phyloP scores from a whole-genome alignment of 441 rosid genomes.

The Adansonia grandidieri region DNA sequence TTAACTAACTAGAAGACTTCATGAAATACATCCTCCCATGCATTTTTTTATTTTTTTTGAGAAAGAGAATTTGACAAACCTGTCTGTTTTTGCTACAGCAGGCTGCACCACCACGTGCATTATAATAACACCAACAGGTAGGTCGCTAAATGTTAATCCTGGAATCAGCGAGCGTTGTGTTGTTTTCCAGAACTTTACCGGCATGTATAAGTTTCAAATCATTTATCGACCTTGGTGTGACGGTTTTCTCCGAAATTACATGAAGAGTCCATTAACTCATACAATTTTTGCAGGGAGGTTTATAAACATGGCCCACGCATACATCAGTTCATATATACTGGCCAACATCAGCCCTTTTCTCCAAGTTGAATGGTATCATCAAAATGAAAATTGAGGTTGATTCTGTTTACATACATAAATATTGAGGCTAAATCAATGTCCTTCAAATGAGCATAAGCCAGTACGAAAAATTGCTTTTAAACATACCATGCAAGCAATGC shows the following conservation, averaged over 20 bases:
- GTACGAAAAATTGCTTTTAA: neutral
- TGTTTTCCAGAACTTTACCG: constrained; percentile 53
- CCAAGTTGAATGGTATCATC: constrained; percentile 6
- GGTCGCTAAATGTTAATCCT: constrained; percentile 36
- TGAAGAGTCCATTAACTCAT: constrained; percentile 17
- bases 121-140: constrained; percentile 42
- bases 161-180: constrained; percentile 50
- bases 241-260: constrained; percentile 38
- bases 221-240: constrained; percentile 44
- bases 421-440: neutral
- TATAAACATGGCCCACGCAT: neutral
- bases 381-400: constrained; percentile 4
- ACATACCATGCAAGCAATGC: neutral
- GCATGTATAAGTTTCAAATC: constrained; percentile 59
- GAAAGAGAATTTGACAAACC: constrained; percentile 33
- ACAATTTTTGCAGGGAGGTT: neutral
- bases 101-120: constrained; percentile 54
- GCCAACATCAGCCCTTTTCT: neutral
- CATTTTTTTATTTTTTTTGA: neutral
- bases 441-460: neutral
- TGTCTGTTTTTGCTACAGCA: constrained; percentile 39
- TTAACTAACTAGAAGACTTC: neutral
- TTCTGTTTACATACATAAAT: neutral
- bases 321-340: constrained; percentile 9
- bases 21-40: neutral